These are phyloP conservation scores for Deinandra increscens DNA, from an alignment of 129 eudicot species.

Conservation along the genomic window DNA sequence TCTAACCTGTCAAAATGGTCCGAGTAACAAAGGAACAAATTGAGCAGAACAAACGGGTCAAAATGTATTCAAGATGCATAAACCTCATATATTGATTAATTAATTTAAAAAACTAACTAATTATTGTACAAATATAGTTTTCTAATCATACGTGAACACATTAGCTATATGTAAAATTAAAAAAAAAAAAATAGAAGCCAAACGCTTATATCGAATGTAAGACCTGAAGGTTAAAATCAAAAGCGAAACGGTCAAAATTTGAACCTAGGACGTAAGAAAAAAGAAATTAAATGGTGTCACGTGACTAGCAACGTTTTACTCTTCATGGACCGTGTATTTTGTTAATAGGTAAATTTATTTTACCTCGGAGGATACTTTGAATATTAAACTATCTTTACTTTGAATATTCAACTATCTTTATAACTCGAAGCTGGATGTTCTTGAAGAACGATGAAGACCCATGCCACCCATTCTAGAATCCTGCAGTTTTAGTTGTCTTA, in stretches of 20 bases:
- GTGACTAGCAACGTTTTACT: too few species aligned
- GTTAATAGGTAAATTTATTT: not conserved
- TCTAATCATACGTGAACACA: too few species aligned
- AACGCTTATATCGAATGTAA: too few species aligned
- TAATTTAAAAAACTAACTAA: not conserved
- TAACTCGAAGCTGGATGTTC: conserved; percentile 16
- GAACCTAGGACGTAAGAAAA: too few species aligned
- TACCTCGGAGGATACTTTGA: not conserved
- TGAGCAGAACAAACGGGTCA: not conserved
- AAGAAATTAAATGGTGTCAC: too few species aligned
- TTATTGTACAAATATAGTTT: not conserved
- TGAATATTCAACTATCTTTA: conserved; percentile 18
- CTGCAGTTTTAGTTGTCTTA: conserved; percentile 47
- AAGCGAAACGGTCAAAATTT: too few species aligned
- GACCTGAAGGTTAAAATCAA: too few species aligned
- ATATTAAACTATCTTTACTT: conserved; percentile 21
- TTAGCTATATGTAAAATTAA: not conserved
- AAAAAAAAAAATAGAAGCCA: too few species aligned
- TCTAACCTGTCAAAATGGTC: too few species aligned
- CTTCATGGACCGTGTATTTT: too few species aligned
- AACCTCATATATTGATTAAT: too few species aligned
- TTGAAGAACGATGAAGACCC: not conserved
- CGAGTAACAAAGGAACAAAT: not conserved
- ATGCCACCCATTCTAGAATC: conserved; percentile 49
- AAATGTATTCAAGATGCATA: not conserved